A percentile compares a stretch with the other conserved stretches of the same genome.
Evolutionary conservation across 2,329 filamentous ascomycete species (phyloP).

Genomic region (Talaromyces sp.): DNA sequence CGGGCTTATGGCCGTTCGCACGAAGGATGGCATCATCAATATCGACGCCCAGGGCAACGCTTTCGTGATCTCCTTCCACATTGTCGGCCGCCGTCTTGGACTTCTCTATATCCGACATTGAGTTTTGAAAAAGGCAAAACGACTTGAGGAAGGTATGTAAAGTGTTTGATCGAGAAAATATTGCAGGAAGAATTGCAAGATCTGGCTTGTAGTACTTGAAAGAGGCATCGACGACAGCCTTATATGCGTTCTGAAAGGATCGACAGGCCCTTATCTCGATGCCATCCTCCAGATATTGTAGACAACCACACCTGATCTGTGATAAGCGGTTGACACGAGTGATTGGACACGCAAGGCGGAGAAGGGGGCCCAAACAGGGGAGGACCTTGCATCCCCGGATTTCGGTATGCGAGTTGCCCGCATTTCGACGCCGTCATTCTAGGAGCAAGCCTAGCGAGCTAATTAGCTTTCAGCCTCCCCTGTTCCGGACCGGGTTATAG

Average conservation of each 20-base stretch:
- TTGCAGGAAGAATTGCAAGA: not conserved
- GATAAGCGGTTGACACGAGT: not conserved
- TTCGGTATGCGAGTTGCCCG: no score
- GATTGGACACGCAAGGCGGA: not conserved
- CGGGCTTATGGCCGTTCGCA: constrained; percentile 40
- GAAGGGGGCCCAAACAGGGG: not conserved
- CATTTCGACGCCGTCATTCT: not conserved
- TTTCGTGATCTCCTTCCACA: not conserved
- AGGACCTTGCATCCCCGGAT: no score
- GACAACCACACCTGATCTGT: not conserved
- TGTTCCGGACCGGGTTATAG: no score
- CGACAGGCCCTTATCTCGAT: not conserved
- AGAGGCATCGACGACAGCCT: not conserved
- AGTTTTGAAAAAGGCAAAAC: not conserved
- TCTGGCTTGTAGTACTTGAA: not conserved
- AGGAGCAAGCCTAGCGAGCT: no score
- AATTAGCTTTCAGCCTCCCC: no score
- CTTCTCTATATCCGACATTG: not conserved
- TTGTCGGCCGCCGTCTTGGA: not conserved
- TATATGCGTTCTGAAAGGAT: not conserved
- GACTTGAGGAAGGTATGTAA: not conserved
- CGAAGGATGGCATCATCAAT: not conserved
- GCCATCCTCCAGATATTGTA: not conserved
- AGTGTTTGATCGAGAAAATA: not conserved
- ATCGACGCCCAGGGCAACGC: not conserved